These are phyloP conservation scores for Polymyxa betae DNA, from an alignment of 208 protist species.

Conservation along the genomic window DNA sequence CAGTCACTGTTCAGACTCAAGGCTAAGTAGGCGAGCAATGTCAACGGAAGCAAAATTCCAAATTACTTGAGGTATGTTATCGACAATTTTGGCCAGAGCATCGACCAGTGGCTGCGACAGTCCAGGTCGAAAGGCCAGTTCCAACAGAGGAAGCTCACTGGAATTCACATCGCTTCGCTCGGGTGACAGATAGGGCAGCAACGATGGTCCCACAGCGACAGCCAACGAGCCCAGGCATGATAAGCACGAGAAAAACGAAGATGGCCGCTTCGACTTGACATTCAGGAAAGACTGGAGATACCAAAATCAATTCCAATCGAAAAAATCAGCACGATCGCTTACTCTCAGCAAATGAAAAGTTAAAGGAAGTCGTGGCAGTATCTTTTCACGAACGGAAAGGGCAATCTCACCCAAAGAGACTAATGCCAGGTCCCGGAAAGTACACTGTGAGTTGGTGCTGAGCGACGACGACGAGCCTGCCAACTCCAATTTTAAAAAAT, in stretches of 20 bases:
- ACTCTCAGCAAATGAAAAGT: not conserved
- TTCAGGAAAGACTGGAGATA: not conserved
- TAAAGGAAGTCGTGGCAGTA: not conserved
- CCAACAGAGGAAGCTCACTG: no score
- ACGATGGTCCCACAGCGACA: not conserved
- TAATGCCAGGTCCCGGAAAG: not conserved
- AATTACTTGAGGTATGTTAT: constrained; percentile 44
- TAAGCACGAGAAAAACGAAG: not conserved
- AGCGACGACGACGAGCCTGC: not conserved
- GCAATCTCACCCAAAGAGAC: constrained; percentile 24
- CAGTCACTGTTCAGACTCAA: no score
- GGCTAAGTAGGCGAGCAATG: no score
- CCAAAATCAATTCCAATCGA: not conserved
- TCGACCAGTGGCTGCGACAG: constrained; percentile 2
- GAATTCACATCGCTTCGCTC: not conserved
- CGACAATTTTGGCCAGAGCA: not conserved
- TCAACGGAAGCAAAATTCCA: no score
- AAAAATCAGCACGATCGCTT: not conserved
- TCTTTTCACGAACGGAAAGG: not conserved
- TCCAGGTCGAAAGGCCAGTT: constrained; percentile 43
- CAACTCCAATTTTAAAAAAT: not conserved
- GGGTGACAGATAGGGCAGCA: not conserved
- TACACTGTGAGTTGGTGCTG: not conserved
- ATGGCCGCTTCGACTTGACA: not conserved
- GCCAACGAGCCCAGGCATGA: not conserved